Percentiles rank a stretch among this genome's conserved stretches.
Conservation (phyloP, 148 eudicot species). For the Cornus suecica region DNA sequence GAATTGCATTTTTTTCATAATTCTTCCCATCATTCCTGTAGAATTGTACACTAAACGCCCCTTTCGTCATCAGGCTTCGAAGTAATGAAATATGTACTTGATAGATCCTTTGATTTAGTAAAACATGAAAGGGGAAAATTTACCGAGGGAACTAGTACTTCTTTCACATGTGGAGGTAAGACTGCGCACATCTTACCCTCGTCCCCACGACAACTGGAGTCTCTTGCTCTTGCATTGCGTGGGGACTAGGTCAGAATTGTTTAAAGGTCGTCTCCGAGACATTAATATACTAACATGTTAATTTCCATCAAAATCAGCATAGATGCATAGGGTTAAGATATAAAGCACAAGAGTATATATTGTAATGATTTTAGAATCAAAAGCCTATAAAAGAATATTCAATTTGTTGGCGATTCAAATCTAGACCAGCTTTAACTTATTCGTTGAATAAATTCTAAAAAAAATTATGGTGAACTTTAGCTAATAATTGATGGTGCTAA, state of each 20-base stretch:
- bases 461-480: background rate
- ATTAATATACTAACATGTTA: background rate
- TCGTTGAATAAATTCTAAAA: background rate
- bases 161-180: background rate
- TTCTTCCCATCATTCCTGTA: background rate
- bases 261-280: too few species aligned
- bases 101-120: background rate
- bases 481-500: background rate
- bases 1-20: background rate
- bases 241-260: background rate
- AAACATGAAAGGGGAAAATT: background rate
- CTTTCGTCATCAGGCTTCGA: background rate
- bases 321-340: background rate
- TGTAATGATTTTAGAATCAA: too few species aligned
- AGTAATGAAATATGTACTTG: background rate
- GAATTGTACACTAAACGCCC: background rate
- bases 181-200: too few species aligned
- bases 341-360: background rate
- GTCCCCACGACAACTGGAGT: too few species aligned
- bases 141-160: background rate
- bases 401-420: background rate
- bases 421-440: slow-evolving; percentile 9
- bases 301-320: background rate
- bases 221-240: too few species aligned
- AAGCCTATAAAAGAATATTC: background rate